phyloP scores from a whole-genome alignment of 805 yeast genomes.

The Myxozyma monticola region DNA sequence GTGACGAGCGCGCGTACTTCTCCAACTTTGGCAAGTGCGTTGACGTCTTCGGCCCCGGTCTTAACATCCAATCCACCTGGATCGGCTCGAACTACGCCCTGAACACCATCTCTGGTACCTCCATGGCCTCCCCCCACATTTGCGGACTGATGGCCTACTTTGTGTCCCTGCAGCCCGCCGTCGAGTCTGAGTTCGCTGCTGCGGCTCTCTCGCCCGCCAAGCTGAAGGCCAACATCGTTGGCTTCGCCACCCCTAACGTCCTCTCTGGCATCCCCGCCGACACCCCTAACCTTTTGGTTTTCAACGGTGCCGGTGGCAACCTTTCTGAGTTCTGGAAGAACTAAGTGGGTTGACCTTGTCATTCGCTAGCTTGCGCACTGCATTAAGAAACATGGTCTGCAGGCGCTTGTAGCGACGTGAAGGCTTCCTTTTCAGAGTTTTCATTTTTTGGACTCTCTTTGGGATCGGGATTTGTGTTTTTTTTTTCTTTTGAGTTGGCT shows the following conservation, averaged over 20 bases:
- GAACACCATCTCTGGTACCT: constrained; percentile 58
- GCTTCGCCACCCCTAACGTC: constrained; percentile 52
- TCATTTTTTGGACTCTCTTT: no score
- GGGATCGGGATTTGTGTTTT: no score
- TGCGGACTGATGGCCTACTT: constrained; percentile 58
- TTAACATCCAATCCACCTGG: constrained; percentile 56
- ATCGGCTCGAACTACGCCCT: constrained; percentile 54
- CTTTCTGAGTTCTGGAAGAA: constrained; percentile 51
- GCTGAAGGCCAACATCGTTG: constrained; percentile 45
- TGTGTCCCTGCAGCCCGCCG: constrained; percentile 55
- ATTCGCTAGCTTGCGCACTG: no score
- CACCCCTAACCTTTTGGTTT: constrained; percentile 60
- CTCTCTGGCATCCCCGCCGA: constrained; percentile 49
- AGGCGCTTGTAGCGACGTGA: no score
- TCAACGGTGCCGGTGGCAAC: constrained; percentile 58
- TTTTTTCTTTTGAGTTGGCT: no score
- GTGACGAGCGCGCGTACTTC: constrained; percentile 90
- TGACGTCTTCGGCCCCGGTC: constrained; percentile 95
- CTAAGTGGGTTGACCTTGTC: background rate
- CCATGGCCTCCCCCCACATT: constrained; percentile 65
- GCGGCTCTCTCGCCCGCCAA: constrained; percentile 46
- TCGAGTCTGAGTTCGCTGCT: constrained; percentile 50
- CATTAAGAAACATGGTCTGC: no score
- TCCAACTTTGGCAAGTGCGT: constrained; percentile 96
- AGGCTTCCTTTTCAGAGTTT: no score